Percentiles rank a stretch among this genome's conserved stretches.
Conservation (phyloP, 129 eudicot genomes). For the Artemisia argyi region DNA sequence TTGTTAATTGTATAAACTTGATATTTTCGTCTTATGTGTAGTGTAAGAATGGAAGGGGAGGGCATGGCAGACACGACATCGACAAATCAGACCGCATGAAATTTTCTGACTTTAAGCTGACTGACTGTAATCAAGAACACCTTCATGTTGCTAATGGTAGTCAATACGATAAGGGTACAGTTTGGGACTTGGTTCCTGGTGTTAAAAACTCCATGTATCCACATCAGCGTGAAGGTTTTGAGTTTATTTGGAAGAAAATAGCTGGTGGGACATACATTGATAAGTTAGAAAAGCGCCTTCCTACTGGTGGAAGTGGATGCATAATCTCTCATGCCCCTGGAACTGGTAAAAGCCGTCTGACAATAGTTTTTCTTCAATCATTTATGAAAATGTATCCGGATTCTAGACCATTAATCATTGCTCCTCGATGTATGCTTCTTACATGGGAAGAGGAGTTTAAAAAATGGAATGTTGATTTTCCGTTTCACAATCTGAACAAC, state of each 20-base stretch:
- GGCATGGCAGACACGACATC: slow-evolving; percentile 29
- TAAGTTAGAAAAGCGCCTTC: slow-evolving; percentile 30
- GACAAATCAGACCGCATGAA: slow-evolving; percentile 16
- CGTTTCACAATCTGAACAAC: slow-evolving; percentile 35
- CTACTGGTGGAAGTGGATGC: slow-evolving; percentile 60
- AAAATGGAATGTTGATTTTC: slow-evolving; percentile 50
- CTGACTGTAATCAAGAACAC: slow-evolving; percentile 9
- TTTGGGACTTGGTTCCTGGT: slow-evolving; percentile 67
- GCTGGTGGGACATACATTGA: slow-evolving; percentile 56
- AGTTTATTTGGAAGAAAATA: slow-evolving; percentile 65
- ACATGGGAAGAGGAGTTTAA: slow-evolving; percentile 60
- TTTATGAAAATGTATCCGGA: slow-evolving; percentile 55
- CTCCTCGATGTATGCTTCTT: slow-evolving; percentile 54
- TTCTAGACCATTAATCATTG: slow-evolving; percentile 52
- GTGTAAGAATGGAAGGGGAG: slow-evolving; percentile 34
- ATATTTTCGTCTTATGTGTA: slow-evolving; percentile 23
- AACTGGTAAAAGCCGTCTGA: slow-evolving; percentile 74
- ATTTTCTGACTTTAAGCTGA: slow-evolving; percentile 21
- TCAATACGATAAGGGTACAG: slow-evolving; percentile 37
- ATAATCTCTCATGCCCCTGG: slow-evolving; percentile 93
- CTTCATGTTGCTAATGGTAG: slow-evolving; percentile 9
- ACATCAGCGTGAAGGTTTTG: slow-evolving; percentile 83
- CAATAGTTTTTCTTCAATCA: slow-evolving; percentile 47
- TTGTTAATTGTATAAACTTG: not conserved
- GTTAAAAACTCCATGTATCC: slow-evolving; percentile 51